These are phyloP conservation scores for Camellia lanceoleosa DNA, from an alignment of 148 eudicot genomes.

Conservation along the genomic window DNA sequence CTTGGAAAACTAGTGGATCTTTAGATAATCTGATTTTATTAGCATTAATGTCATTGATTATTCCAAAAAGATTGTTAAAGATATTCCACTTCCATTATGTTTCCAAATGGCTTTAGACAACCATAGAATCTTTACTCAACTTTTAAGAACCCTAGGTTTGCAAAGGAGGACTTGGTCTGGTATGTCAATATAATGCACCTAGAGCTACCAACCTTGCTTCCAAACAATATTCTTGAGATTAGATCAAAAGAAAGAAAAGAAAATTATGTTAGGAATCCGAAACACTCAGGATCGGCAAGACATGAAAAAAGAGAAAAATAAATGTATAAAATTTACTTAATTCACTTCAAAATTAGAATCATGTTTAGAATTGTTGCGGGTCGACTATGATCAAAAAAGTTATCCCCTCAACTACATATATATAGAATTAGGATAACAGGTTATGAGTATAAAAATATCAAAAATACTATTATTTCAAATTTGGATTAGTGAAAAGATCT, in stretches of 20 bases:
- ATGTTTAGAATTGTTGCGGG: too few species aligned
- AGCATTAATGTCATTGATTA: background rate
- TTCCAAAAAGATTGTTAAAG: background rate
- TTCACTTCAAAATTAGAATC: too few species aligned
- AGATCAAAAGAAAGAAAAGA: background rate
- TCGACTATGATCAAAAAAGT: too few species aligned
- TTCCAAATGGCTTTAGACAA: background rate
- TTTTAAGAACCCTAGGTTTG: background rate
- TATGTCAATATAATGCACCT: background rate
- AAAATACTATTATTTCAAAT: too few species aligned
- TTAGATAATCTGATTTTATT: background rate
- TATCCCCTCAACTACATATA: too few species aligned
- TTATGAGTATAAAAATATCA: too few species aligned
- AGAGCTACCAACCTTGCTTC: slow-evolving; percentile 11
- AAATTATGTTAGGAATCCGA: background rate
- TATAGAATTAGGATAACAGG: too few species aligned
- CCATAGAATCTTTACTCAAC: background rate
- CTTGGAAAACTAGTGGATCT: background rate
- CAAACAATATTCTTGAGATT: background rate
- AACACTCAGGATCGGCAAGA: too few species aligned
- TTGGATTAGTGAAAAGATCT: too few species aligned
- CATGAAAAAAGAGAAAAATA: too few species aligned
- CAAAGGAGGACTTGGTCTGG: background rate
- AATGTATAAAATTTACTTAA: too few species aligned
- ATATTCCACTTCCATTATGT: too few species aligned